These are phyloP conservation scores for Trypanosoma melophagium DNA, from an alignment of 208 protist species.

Conservation along the genomic window DNA sequence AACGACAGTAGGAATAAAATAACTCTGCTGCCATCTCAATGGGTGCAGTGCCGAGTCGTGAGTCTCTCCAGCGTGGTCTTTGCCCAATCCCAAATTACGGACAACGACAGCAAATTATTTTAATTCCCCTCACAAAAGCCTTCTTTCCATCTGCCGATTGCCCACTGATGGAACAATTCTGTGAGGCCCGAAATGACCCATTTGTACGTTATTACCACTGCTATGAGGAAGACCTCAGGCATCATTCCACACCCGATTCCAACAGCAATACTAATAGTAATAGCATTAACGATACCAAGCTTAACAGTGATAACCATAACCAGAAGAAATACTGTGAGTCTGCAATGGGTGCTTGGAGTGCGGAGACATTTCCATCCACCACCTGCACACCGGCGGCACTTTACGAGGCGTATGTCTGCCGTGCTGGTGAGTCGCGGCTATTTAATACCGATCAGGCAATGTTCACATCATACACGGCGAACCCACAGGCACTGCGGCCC, in stretches of 20 bases:
- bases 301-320: constrained; percentile 9
- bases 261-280: too few species aligned
- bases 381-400: constrained; percentile 19
- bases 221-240: constrained; percentile 18
- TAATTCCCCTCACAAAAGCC: constrained; percentile 20
- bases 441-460: constrained; percentile 28
- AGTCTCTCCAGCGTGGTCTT: constrained; percentile 9
- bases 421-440: constrained; percentile 7
- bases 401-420: constrained; percentile 25
- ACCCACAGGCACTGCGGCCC: constrained; percentile 11
- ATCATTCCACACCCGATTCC: background rate
- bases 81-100: constrained; percentile 13
- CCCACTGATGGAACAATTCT: constrained; percentile 6
- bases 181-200: constrained; percentile 20
- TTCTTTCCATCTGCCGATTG: constrained; percentile 22
- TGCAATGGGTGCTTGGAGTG: constrained; percentile 1
- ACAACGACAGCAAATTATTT: constrained; percentile 18
- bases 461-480: constrained; percentile 1
- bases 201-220: constrained; percentile 27
- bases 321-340: background rate
- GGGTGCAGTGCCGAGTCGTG: constrained; percentile 25
- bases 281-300: background rate
- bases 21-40: background rate
- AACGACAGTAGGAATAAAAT: constrained; percentile 3
- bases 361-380: constrained; percentile 5